Percentiles rank a stretch among this genome's conserved stretches.
These are phyloP conservation scores for Epichloe sibirici DNA, from an alignment of 2,329 filamentous ascomycete species.

Conservation along the genomic window DNA sequence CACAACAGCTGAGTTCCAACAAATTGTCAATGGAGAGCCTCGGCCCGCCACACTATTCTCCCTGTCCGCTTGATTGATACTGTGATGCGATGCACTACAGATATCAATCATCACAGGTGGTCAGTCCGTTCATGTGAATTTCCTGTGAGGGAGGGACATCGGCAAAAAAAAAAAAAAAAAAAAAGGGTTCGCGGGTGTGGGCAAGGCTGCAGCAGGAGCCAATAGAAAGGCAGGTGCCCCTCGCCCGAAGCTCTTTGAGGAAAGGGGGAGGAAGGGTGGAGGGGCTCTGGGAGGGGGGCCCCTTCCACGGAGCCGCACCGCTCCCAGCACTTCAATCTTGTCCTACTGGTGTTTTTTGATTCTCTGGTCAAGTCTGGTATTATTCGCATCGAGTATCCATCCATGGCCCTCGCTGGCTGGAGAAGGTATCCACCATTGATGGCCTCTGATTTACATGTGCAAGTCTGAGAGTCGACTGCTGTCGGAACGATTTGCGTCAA, in stretches of 20 bases:
- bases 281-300: background rate
- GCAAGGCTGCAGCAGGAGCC: background rate
- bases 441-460: background rate
- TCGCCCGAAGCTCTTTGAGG: background rate
- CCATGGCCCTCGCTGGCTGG: too few relatives aligned
- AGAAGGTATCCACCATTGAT: too few relatives aligned
- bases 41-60: background rate
- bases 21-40: background rate
- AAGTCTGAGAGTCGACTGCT: background rate
- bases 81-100: background rate
- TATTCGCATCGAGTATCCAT: too few relatives aligned
- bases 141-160: too few relatives aligned
- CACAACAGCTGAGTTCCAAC: background rate
- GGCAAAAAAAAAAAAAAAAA: background rate
- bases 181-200: background rate
- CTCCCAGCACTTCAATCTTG: too few relatives aligned
- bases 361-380: too few relatives aligned
- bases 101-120: background rate
- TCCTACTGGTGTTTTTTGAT: too few relatives aligned
- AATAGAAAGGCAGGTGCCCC: constrained; percentile 2
- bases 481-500: background rate
- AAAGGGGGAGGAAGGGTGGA: background rate
- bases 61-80: background rate
- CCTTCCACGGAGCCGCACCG: too few relatives aligned
- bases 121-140: background rate